These are phyloP conservation scores for Beta macrorhiza DNA, from an alignment of 179 eudicot species.

Conservation along the genomic window DNA sequence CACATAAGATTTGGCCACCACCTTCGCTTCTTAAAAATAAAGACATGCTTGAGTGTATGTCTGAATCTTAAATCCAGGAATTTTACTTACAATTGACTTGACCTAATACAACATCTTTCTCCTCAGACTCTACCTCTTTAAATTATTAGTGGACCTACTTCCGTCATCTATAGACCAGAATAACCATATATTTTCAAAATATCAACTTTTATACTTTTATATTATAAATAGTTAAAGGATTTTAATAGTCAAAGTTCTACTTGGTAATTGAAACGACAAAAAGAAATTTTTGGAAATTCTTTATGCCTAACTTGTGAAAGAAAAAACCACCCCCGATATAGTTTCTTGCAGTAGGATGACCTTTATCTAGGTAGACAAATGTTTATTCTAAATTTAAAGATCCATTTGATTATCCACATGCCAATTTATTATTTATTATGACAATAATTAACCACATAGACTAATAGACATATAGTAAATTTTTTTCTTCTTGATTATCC, in stretches of 20 bases:
- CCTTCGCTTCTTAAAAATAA: conserved; percentile 22
- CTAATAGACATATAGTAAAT: neutral
- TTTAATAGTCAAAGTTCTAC: too few relatives aligned
- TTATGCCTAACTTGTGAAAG: too few relatives aligned
- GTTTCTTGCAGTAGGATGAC: neutral
- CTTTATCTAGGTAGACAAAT: neutral
- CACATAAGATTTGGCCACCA: conserved; percentile 27
- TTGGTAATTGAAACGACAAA: too few relatives aligned
- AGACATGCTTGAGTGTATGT: conserved; percentile 22
- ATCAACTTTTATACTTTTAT: too few relatives aligned
- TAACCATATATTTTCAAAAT: neutral
- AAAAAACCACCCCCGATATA: neutral
- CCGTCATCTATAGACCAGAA: neutral
- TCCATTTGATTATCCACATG: neutral
- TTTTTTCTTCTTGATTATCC: neutral
- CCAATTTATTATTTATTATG: neutral
- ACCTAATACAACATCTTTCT: conserved; percentile 1
- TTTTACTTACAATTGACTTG: conserved; percentile 25
- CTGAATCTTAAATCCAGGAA: conserved; percentile 14
- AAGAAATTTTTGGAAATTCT: neutral
- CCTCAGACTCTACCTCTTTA: neutral
- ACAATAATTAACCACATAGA: neutral
- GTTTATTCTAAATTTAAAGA: neutral
- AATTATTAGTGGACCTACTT: neutral
- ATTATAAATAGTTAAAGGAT: too few relatives aligned